Percentiles rank a stretch among this genome's conserved stretches.
Evolutionary conservation across 1,284 basidiomycete genomes (phyloP).

Genomic region (Schizophyllum amplum): DNA sequence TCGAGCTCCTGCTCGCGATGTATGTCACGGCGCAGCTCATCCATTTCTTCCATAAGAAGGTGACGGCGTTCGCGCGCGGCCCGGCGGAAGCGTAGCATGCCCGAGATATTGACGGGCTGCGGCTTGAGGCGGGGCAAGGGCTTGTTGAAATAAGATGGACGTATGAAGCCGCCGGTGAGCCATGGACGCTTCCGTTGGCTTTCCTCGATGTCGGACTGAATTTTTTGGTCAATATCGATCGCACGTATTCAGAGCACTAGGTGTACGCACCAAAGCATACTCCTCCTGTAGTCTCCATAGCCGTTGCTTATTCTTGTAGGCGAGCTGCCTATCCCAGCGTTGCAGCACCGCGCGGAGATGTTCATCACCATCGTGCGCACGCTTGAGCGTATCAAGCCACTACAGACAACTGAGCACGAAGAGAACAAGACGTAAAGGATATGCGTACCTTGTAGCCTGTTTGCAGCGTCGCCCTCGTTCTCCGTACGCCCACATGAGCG

Average conservation of each 20-base stretch:
- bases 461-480: slow-evolving; percentile 36
- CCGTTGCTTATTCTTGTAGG: slow-evolving; percentile 39
- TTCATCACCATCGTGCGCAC: slow-evolving; percentile 43
- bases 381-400: slow-evolving; percentile 56
- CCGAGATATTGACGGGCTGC: slow-evolving; percentile 59
- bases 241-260: not conserved
- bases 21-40: slow-evolving; percentile 37
- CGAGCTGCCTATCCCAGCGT: slow-evolving; percentile 50
- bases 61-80: slow-evolving; percentile 38
- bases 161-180: slow-evolving; percentile 60
- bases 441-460: slow-evolving; percentile 45
- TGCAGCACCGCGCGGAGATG: slow-evolving; percentile 35
- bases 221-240: not conserved
- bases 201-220: slow-evolving; percentile 39
- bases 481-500: slow-evolving; percentile 38
- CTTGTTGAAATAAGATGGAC: slow-evolving; percentile 50
- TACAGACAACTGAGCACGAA: slow-evolving; percentile 18
- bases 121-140: slow-evolving; percentile 73
- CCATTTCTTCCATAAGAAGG: slow-evolving; percentile 22
- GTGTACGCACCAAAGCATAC: slow-evolving; percentile 42
- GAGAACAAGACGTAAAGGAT: not conserved
- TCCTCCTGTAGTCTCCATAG: slow-evolving; percentile 36
- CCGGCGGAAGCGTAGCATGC: slow-evolving; percentile 61
- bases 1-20: slow-evolving; percentile 51
- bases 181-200: slow-evolving; percentile 47